A percentile compares a stretch with the other conserved stretches of the same genome.
phyloP scores from a whole-genome alignment of 2,329 filamentous ascomycete species.

The Fusarium sp. region DNA sequence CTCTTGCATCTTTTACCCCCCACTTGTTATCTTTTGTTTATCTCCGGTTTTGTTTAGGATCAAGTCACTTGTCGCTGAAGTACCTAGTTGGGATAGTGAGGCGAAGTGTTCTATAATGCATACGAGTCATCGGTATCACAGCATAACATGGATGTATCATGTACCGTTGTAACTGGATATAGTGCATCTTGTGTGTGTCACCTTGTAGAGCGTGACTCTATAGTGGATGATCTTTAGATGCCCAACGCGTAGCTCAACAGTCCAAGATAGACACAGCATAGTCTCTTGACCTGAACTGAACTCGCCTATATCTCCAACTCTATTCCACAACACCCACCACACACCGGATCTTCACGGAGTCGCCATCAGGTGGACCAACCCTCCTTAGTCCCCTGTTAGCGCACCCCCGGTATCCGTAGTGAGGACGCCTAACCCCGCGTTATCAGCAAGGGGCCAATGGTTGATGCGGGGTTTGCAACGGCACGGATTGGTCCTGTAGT shows the following conservation, averaged over 20 bases:
- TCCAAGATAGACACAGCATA: background rate
- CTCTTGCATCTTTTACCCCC: background rate
- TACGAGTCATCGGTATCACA: background rate
- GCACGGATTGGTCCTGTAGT: background rate
- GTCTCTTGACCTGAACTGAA: background rate
- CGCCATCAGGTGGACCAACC: background rate
- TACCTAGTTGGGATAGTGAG: background rate
- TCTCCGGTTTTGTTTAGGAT: background rate
- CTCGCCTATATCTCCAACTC: background rate
- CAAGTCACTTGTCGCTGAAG: background rate
- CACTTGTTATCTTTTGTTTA: background rate
- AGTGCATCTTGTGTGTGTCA: background rate
- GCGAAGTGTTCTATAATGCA: background rate
- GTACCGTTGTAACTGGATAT: background rate
- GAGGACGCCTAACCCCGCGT: constrained; percentile 18
- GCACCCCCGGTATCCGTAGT: background rate
- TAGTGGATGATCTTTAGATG: background rate
- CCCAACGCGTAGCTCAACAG: background rate
- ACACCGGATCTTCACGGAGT: background rate
- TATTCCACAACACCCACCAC: background rate
- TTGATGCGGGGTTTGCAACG: constrained; percentile 35
- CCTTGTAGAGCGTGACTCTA: background rate
- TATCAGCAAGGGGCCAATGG: constrained; percentile 31
- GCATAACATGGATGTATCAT: background rate
- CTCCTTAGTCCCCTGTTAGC: background rate